These are phyloP conservation scores for Leccinum pachyderme DNA, from an alignment of 1,284 basidiomycete species.

Conservation along the genomic window DNA sequence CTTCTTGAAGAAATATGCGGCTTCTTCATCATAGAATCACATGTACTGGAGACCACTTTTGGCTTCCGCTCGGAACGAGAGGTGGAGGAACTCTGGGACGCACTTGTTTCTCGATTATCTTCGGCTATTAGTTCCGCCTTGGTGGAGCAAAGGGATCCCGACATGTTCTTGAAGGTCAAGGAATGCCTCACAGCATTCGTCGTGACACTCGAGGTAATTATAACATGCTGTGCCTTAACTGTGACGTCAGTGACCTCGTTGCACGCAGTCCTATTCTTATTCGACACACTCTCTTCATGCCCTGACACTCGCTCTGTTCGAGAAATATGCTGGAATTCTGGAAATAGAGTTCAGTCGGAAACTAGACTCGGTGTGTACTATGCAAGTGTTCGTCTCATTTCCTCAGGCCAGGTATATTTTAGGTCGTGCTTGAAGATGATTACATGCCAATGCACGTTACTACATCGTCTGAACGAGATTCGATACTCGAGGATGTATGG, in stretches of 20 bases:
- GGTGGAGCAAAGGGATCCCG: slow-evolving; percentile 76
- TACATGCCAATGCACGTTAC: slow-evolving; percentile 89
- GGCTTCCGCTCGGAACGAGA: slow-evolving; percentile 87
- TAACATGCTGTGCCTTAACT: not conserved
- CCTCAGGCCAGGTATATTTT: slow-evolving; percentile 4
- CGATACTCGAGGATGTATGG: slow-evolving; percentile 86
- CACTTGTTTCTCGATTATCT: slow-evolving; percentile 77
- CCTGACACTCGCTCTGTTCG: slow-evolving; percentile 86
- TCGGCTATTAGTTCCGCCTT: slow-evolving; percentile 76
- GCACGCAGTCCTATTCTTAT: slow-evolving; percentile 76
- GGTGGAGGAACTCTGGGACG: slow-evolving; percentile 96
- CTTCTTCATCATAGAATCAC: slow-evolving; percentile 96
- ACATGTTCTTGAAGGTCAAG: slow-evolving; percentile 83
- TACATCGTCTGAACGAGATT: slow-evolving; percentile 67
- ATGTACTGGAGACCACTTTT: slow-evolving; percentile 86
- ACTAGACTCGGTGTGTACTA: slow-evolving; percentile 68
- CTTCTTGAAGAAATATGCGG: slow-evolving; percentile 95
- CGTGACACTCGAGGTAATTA: slow-evolving; percentile 85
- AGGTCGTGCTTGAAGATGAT: slow-evolving; percentile 91
- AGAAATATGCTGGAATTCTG: slow-evolving; percentile 84
- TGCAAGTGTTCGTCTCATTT: not conserved
- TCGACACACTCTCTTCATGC: slow-evolving; percentile 81
- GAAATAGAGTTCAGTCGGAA: slow-evolving; percentile 81
- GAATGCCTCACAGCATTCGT: slow-evolving; percentile 85
- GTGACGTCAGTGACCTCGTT: slow-evolving; percentile 11